Base-by-base conservation (phyloP, 106 monocot species). In the Phalaenopsis aphrodite region DNA sequence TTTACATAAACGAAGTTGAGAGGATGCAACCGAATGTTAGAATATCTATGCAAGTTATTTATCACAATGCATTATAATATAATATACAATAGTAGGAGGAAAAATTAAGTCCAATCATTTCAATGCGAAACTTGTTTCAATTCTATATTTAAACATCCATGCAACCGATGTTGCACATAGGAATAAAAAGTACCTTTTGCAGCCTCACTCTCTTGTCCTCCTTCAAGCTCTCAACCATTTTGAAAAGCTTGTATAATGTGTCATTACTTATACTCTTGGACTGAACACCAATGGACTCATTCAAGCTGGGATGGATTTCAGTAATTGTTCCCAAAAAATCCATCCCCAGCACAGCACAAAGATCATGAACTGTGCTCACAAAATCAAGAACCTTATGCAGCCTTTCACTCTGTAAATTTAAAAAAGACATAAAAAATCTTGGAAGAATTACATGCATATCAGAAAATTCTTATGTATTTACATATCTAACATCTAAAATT, bases 181-280 rank as follows among this genome's bases (percentile, higher is more conserved):
- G 61, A 61, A 52, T 43, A 78, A 82, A 43, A 80, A 56, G 52
- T 79, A 94, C 96, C 96, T 92, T 97, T 67, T 86, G 85, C 39
- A 97, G 79, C 72, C 96, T 90, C 81, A 55, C 77, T 71, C 81
- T 82, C 79, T 94, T 94, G 18, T 97, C 94, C 79, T 92, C 94
- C 76, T 88, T 81, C 19, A 97, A 82, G 61, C 84, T 57, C 16
- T 76, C 19, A 42, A 94, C 90, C 67, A 86, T 87, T 64, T 77
- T 81, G 64, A 91, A 87, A 66, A 97, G 94, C 85, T 91, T 92
- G 55, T 87, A 83, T 73, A 97, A 84, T 4, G 96, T 97, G 45
- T 88, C 90, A 81, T 92, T 88, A 79, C 92, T 97, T 39, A 94
- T 94, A 85, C 96, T 97, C 82, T 97, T 97, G 41, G 86, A 92